Conservation (phyloP, 257 asterid genomes). For the Solanum sitiens region DNA sequence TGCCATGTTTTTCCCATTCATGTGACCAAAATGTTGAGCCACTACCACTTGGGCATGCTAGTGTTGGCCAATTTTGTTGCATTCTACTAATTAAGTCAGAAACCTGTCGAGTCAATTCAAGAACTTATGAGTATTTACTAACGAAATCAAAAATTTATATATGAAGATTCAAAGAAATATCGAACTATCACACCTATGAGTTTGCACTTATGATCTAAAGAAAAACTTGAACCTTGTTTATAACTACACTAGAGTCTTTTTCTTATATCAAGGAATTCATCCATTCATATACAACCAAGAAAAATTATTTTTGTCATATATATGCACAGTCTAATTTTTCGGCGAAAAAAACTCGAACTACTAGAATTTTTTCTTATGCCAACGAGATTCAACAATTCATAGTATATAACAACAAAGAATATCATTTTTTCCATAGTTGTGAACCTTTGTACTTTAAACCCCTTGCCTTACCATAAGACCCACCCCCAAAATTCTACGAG, state of each 20-base stretch:
- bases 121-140: neutral
- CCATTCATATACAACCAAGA: neutral
- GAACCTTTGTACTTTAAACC: neutral
- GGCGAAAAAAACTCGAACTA: neutral
- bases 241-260: neutral
- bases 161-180: neutral
- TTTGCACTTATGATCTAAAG: neutral
- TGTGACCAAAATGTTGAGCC: constrained; percentile 74
- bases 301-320: neutral
- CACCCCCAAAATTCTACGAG: fast-evolving
- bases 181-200: neutral
- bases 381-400: neutral
- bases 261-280: neutral
- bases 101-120: constrained; percentile 16
- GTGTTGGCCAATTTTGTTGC: constrained; percentile 62
- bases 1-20: constrained; percentile 86
- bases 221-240: neutral
- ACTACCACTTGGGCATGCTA: constrained; percentile 62
- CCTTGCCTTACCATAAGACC: neutral
- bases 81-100: constrained; percentile 57
- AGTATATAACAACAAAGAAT: neutral
- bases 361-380: neutral
- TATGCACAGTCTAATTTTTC: neutral
- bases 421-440: neutral
- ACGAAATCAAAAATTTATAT: fast-evolving